phyloP scores from a whole-genome alignment of 1,139 yeast genomes.

The Spencermartinsiella ligniputridi region DNA sequence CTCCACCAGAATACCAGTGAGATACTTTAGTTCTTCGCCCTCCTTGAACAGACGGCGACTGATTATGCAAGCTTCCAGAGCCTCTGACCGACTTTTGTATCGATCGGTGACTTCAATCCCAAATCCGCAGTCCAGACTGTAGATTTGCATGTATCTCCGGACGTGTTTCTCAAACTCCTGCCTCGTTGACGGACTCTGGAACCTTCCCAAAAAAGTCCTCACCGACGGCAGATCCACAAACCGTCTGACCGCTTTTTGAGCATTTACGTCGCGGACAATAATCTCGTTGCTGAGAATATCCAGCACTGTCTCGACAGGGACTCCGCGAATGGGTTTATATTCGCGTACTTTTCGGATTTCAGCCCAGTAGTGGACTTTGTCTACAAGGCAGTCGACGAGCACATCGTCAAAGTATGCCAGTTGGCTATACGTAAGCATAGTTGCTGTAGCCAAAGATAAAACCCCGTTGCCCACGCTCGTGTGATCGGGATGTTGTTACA shows the following conservation, averaged over 20 bases:
- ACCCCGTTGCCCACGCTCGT: too few species aligned
- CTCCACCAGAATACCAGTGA: constrained; percentile 39
- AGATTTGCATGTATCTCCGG: constrained; percentile 36
- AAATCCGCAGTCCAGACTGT: constrained; percentile 38
- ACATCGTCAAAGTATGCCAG: constrained; percentile 51
- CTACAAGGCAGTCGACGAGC: constrained; percentile 36
- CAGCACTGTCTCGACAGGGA: constrained; percentile 21
- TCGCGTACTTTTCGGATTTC: constrained; percentile 34
- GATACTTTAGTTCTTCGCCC: constrained; percentile 36
- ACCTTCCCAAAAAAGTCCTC: constrained; percentile 28
- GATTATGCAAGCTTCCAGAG: constrained; percentile 40
- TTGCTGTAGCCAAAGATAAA: too few species aligned
- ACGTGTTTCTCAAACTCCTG: constrained; percentile 38
- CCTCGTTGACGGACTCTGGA: constrained; percentile 23
- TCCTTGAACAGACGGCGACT: constrained; percentile 32
- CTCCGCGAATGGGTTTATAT: constrained; percentile 27
- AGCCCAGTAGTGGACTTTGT: constrained; percentile 36
- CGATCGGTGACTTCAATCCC: constrained; percentile 43
- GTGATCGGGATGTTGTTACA: too few species aligned
- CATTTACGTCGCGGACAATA: constrained; percentile 16
- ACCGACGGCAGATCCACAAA: constrained; percentile 32
- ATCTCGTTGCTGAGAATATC: constrained; percentile 22
- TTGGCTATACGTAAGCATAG: constrained; percentile 30
- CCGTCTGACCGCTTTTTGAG: constrained; percentile 25
- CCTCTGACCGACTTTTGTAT: constrained; percentile 30